These are phyloP conservation scores for Sclerotinia minor DNA, from an alignment of 2,329 filamentous ascomycete genomes.

Conservation along the genomic window DNA sequence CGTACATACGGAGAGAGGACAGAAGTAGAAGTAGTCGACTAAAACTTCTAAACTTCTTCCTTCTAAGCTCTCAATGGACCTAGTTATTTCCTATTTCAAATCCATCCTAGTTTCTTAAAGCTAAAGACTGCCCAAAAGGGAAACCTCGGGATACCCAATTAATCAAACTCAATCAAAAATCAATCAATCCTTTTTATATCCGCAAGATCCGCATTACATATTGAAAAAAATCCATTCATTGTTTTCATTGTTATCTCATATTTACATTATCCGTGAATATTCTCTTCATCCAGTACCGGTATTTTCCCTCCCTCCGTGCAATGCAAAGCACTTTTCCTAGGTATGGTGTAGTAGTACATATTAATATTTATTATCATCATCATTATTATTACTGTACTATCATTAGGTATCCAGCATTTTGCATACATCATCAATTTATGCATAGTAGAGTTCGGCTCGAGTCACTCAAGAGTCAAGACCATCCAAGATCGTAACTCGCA, in stretches of 20 bases:
- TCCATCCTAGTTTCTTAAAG: neutral
- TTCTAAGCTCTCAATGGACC: neutral
- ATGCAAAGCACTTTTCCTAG: too few species aligned
- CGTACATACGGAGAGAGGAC: too few species aligned
- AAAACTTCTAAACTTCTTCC: neutral
- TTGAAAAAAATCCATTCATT: neutral
- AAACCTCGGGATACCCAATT: constrained; percentile 12
- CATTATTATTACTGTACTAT: neutral
- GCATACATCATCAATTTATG: constrained; percentile 12
- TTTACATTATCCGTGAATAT: neutral
- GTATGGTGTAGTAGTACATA: too few species aligned
- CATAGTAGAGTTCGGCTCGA: neutral
- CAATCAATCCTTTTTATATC: constrained; percentile 2
- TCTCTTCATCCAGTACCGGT: too few species aligned
- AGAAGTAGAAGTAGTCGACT: too few species aligned
- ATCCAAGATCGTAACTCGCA: neutral
- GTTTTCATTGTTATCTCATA: neutral
- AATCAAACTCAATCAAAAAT: neutral
- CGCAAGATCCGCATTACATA: constrained; percentile 1
- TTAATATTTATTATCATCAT: neutral
- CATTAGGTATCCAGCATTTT: constrained; percentile 11
- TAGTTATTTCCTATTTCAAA: constrained; percentile 2
- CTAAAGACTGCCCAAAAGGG: neutral
- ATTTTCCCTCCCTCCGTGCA: too few species aligned
- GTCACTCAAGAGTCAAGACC: neutral